Percentiles rank a stretch among this genome's conserved stretches.
Conservation (phyloP, 306 rosid genomes). For the Quercus cerris region DNA sequence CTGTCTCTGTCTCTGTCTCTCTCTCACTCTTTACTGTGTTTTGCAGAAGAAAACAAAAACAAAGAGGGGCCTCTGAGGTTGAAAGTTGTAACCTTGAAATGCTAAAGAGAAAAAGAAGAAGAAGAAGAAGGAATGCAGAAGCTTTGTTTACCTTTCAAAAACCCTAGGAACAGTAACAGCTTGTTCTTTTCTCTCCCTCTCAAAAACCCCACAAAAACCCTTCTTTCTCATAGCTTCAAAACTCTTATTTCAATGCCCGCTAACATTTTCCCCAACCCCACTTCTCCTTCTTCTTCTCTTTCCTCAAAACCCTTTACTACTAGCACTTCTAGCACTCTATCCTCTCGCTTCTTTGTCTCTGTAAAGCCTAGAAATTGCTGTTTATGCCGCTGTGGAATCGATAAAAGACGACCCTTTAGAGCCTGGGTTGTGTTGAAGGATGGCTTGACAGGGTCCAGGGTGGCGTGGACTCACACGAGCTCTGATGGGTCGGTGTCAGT, state of each 20-base stretch:
- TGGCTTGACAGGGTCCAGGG: slow-evolving; percentile 24
- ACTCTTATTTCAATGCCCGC: slow-evolving; percentile 30
- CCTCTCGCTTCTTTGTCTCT: slow-evolving; percentile 22
- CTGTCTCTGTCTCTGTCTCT: too few relatives aligned
- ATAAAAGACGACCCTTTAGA: slow-evolving; percentile 18
- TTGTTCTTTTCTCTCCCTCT: slow-evolving; percentile 10
- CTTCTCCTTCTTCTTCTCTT: not conserved
- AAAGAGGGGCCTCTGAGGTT: not conserved
- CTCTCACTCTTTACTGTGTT: not conserved
- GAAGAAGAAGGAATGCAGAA: slow-evolving; percentile 59
- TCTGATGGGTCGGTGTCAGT: slow-evolving; percentile 31
- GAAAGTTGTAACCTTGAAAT: slow-evolving; percentile 17
- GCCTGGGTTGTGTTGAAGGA: slow-evolving; percentile 47
- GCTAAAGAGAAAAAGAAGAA: too few relatives aligned
- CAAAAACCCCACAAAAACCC: not conserved
- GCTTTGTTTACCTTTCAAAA: slow-evolving; percentile 16
- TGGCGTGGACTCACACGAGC: slow-evolving; percentile 38
- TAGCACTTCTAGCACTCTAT: not conserved
- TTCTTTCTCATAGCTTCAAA: not conserved
- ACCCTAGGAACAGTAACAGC: slow-evolving; percentile 4
- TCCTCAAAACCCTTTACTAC: slow-evolving; percentile 18
- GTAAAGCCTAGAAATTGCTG: slow-evolving; percentile 19
- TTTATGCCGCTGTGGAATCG: slow-evolving; percentile 31
- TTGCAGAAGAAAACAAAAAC: not conserved
- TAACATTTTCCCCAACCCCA: not conserved